phyloP scores from a whole-genome alignment of 73 alveolate genomes.

The Uronychia setigera region DNA sequence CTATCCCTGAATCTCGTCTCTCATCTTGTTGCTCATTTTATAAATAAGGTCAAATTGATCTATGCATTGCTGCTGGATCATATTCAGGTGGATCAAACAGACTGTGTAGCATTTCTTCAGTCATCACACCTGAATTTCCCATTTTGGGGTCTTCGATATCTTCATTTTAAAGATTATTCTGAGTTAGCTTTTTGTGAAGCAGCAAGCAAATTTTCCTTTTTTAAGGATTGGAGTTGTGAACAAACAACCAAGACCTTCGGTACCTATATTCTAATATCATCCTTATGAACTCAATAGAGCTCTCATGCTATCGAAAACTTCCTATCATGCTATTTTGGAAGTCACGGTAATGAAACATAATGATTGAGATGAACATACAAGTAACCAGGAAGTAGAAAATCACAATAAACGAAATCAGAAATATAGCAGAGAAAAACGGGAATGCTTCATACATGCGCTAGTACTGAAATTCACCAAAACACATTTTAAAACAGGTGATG shows the following conservation, averaged over 20 bases:
- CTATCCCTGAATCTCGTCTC: not conserved
- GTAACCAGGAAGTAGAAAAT: conserved; percentile 48
- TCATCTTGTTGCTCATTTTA: not conserved
- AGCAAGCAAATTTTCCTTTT: not conserved
- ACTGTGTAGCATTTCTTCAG: not conserved
- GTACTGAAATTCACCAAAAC: conserved; percentile 68
- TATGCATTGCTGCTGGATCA: not conserved
- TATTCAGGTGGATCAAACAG: not conserved
- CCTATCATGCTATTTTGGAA: conserved; percentile 3
- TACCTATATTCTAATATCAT: not conserved
- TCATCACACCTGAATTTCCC: not conserved
- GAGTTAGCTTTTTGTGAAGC: not conserved
- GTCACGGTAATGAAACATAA: conserved; percentile 51
- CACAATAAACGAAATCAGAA: conserved; percentile 57
- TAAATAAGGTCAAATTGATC: not conserved
- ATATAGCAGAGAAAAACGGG: conserved; percentile 35
- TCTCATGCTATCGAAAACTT: not conserved
- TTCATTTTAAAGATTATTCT: not conserved
- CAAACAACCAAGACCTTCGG: not conserved
- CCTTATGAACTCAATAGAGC: not conserved
- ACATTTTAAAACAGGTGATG: conserved; percentile 55
- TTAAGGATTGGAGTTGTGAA: too few relatives aligned
- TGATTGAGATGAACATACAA: conserved; percentile 73
- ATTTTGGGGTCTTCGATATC: not conserved
- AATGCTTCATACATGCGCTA: conserved; percentile 22